Evolutionary conservation across 225 moss, liverwort and hornwort species (phyloP), one percentile per base, ranked within the genome.

Genomic region (Physcomitrellopsis africana): DNA sequence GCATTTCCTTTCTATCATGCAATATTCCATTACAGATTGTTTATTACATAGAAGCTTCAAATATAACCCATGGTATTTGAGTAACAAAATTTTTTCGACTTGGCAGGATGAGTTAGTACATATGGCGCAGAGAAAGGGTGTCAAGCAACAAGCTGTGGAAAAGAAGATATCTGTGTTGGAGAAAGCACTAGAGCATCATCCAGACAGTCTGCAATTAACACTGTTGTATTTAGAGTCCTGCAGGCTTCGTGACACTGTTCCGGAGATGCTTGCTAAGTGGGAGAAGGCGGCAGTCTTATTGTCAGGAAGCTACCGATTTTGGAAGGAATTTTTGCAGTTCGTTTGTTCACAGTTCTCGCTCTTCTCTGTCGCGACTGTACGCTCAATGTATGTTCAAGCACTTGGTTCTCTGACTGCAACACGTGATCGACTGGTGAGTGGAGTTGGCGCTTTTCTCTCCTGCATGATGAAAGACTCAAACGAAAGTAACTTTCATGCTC

Each of bases 131-230:
- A 93, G 86, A 73, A 92, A 90, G 68, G 89, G 89, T 60, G 92
- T 85, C 61, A 86, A 93, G 65, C 92, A 90, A 65, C 95, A 95
- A 81, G 90, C 92, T 5, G 76, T 95, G 68, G 90, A 87, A 7
- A 99, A 93, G 67, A 99, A 99, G 59, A 86, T 92, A 52, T 85
- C 92, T 46, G 82, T 99, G 23, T 44, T 99, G 73, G 99, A 99
- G 74, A 99, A 86, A 80, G 99, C 99, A 37, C 55, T 99, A 46
- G 78, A 93, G 20, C 79, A 86, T 65, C 88, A 90, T 78, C 73
- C 77, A 54, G 85, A 85, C 22, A 99, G 90, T 80, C 85, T 95
- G 84, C 84, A 91, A 58, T 83, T 99, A 48, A 75, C 71, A 72
- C 78, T 99, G 23, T 55, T 90, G 51, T 99, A 91, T 80, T 77